Base-by-base conservation (phyloP, 2,329 filamentous ascomycete species). In the Ampelomyces quisqualis region DNA sequence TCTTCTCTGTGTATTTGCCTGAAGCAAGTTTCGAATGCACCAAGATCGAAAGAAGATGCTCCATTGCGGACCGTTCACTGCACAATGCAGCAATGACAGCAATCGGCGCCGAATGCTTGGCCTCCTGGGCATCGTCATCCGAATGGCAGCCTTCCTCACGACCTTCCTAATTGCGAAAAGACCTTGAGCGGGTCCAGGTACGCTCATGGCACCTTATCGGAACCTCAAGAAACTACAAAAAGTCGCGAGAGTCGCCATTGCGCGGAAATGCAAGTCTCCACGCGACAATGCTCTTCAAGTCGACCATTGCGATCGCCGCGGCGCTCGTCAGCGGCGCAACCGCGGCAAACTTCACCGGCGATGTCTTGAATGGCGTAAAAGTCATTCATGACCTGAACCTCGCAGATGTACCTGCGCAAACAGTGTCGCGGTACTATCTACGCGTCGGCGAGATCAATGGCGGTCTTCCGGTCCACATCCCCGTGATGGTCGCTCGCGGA, bases 391-490 rank as follows among this genome's bases (percentile, higher is more conserved):
- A 55, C 32, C 49, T 70, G n/a, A 58, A 69, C 29, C 54, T 70
- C 23, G 55, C 57, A 4, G 59, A 69, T 32, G 60, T 69, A 4
- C 68, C 68, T 1, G 42, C 60, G n/a, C 60, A 62, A 38, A 58
- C 60, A 3, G 55, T 70, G 3, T 64, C 65, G 2, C 58, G 61
- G 24, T 70, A 67, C 47, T 70, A 67, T 47, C 48, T 70, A 26
- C 59, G 66, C 18, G 65, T 66, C 14, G 65, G 63, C 4, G 64
- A 68, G 34, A 56, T 68, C 40, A 67, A 69, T 57, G 66, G 66
- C 19, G 68, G 67, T n/a, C 50, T 61, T 7, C 52, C 62, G 2
- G 61, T 69, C 10, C 64, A 69, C 33, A 57, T 70, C 7, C 67
- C 68, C 2, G 57, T 70, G 0, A 60, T 70, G 40, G 65, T 70